phyloP scores from a whole-genome alignment of 1,284 basidiomycete genomes.

The Chiua sp. region DNA sequence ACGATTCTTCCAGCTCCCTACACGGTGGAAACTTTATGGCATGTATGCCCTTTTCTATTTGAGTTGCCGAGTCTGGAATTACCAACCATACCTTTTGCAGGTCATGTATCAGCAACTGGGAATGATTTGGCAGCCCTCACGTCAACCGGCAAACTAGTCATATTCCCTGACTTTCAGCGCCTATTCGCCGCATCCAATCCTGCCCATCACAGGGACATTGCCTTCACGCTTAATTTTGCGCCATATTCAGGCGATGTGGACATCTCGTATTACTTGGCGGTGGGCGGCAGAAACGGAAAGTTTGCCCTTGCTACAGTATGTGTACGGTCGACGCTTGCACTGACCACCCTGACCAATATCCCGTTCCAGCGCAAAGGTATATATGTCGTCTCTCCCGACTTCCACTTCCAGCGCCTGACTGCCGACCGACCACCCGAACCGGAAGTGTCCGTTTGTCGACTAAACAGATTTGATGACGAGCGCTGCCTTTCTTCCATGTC shows the following conservation, averaged over 20 bases:
- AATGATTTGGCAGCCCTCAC: constrained; percentile 57
- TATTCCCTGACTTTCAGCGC: constrained; percentile 60
- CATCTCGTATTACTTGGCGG: constrained; percentile 55
- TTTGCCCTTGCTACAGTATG: constrained; percentile 57
- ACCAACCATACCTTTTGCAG: constrained; percentile 39
- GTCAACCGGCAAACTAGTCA: constrained; percentile 47
- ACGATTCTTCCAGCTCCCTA: constrained; percentile 2
- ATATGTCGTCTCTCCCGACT: constrained; percentile 45
- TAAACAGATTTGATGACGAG: constrained; percentile 45
- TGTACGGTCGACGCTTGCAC: constrained; percentile 2
- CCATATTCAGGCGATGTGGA: constrained; percentile 20
- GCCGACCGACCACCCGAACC: constrained; percentile 25
- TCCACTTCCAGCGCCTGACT: constrained; percentile 22
- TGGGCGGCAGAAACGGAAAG: constrained; percentile 47
- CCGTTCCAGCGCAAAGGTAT: constrained; percentile 50
- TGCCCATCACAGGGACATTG: constrained; percentile 41
- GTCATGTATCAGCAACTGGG: constrained; percentile 64
- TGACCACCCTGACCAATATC: neutral
- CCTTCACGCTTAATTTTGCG: constrained; percentile 50
- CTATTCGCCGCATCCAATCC: constrained; percentile 36
- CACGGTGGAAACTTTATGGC: constrained; percentile 28
- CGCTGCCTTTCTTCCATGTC: constrained; percentile 43
- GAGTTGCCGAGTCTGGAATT: constrained; percentile 1
- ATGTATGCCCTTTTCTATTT: constrained; percentile 23
- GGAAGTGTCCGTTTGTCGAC: constrained; percentile 37